Evolutionary conservation across 306 rosid genomes (phyloP), one percentile per base, ranked within the genome.

Genomic region (Sicyos edulis): DNA sequence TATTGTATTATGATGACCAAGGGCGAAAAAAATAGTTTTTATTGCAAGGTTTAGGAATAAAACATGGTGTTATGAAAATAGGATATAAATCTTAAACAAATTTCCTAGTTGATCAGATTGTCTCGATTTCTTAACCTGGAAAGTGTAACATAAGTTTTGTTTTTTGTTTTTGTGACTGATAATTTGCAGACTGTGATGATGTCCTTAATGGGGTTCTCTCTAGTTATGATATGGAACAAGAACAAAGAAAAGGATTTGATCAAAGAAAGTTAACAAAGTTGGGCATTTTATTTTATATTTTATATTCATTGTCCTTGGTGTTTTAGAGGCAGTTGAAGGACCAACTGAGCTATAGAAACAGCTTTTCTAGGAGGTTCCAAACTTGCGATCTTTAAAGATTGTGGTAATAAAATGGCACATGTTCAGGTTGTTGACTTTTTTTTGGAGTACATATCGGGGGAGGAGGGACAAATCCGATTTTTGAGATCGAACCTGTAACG

Each of bases 141-240:
- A 14, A 32, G 5, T 16, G 42, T 15, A 32, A 32, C 37, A 32
- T 32, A 32, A 32, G 4, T 32, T 0, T 63, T 34, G 12, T n/a
- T 49, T 49, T 26, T 21, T 49, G 12, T n/a, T 49, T 49, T 49
- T 49, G 15, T 49, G n/a, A 5, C 21, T 53, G 47, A 24, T 78
- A 77, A 66, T 80, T 65, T 85, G 79, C 96, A 92, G 98, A 92
- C 96, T 59, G 96, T 92, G 70, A 69, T 92, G 2, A 90, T 90
- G 96, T 92, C 98, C 57, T 86, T 90, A 88, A 92, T 90, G 96
- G 98, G 98, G 19, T 92, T 92, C 86, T 83, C 83, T 73, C 98
- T 92, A 67, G 98, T 90, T 71, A 76, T 88, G 90, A 51, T 90
- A 78, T 92, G 98, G 98, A 77, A 74, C 64, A 85, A 82, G 78